Percentiles rank a stretch among this genome's conserved stretches.
Evolutionary conservation across 768 basidiomycete species (phyloP).

Genomic region (Jaapia argillacea): DNA sequence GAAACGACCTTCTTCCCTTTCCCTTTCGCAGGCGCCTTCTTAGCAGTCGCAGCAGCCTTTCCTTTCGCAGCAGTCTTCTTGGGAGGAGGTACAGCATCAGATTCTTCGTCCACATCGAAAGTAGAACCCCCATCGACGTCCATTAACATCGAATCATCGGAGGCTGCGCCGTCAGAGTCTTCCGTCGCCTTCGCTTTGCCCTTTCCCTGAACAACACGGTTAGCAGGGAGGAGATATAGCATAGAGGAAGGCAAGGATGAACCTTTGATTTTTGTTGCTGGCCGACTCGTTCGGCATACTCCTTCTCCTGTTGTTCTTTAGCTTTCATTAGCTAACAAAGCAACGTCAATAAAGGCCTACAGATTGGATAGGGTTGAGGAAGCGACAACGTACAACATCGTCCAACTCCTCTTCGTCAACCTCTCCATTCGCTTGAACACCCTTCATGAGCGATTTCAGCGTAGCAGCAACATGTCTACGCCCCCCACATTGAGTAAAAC

Average conservation of each 20-base stretch:
- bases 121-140: constrained; percentile 47
- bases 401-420: constrained; percentile 68
- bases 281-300: constrained; percentile 39
- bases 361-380: background rate
- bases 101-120: constrained; percentile 41
- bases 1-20: constrained; percentile 27
- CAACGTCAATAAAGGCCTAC: background rate
- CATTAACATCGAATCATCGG: constrained; percentile 68
- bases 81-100: constrained; percentile 11
- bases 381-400: constrained; percentile 42
- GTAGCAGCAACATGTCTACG: constrained; percentile 55
- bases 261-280: constrained; percentile 36
- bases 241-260: constrained; percentile 1
- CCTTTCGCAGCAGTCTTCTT: constrained; percentile 20
- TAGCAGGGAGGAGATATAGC: background rate
- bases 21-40: constrained; percentile 22
- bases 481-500: background rate
- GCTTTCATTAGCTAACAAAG: constrained; percentile 49
- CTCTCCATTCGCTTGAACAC: constrained; percentile 54
- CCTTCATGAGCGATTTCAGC: constrained; percentile 54
- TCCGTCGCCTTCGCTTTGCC: constrained; percentile 45
- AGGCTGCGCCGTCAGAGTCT: constrained; percentile 44
- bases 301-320: constrained; percentile 60
- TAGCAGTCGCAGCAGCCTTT: constrained; percentile 21
- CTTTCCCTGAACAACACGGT: constrained; percentile 12